Conservation (phyloP, 495 filamentous ascomycete genomes). For the Oidiodendron maius region DNA sequence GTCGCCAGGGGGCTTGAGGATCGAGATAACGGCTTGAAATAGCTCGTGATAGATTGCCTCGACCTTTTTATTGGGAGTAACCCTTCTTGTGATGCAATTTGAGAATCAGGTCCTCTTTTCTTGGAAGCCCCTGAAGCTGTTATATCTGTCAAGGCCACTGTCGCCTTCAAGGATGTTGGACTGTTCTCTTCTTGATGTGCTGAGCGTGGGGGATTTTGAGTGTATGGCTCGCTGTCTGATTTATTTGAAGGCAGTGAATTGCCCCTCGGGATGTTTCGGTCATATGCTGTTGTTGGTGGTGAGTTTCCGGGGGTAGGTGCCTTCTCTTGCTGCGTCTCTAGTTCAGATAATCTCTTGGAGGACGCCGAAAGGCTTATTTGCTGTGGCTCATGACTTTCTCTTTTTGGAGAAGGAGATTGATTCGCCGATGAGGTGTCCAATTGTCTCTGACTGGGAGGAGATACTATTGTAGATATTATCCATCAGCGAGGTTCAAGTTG, state of each 20-base stretch:
- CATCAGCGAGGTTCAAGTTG: too few species aligned
- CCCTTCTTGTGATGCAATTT: neutral
- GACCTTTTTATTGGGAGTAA: conserved; percentile 5
- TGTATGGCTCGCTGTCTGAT: too few species aligned
- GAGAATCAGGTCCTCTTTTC: neutral
- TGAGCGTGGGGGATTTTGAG: too few species aligned
- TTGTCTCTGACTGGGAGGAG: neutral
- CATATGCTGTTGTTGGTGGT: too few species aligned
- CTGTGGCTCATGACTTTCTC: neutral
- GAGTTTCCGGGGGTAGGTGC: neutral
- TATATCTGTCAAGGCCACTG: too few species aligned
- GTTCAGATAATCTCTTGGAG: neutral
- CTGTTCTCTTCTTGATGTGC: too few species aligned
- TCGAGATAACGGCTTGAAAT: conserved; percentile 19
- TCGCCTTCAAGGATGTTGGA: too few species aligned
- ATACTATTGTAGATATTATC: neutral
- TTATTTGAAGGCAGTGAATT: neutral
- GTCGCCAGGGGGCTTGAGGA: conserved; percentile 8
- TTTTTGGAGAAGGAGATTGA: conserved; percentile 4
- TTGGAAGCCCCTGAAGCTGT: neutral
- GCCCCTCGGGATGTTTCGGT: too few species aligned
- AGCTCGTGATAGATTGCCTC: conserved; percentile 12
- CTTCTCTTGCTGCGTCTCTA: neutral
- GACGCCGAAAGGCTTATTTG: neutral
- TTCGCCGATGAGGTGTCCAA: neutral